Conservation (phyloP, 2,329 filamentous ascomycete genomes). For the Spiromastix sp. region DNA sequence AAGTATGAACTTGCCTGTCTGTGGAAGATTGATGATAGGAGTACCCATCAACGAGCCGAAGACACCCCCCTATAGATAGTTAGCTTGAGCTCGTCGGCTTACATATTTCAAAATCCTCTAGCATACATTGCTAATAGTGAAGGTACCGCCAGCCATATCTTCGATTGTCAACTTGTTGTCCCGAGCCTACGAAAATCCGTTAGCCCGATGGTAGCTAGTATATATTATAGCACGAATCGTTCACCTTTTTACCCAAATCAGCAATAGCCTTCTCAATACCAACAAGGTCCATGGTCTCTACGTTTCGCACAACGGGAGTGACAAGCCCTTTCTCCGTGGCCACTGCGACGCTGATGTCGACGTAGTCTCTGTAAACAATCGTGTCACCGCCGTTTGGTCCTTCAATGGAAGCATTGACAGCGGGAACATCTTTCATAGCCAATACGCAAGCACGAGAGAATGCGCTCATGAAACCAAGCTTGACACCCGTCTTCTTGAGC, state of each 20-base stretch:
- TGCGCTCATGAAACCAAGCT: constrained; percentile 99
- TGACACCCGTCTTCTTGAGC: constrained; percentile 90
- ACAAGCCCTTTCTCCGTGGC: constrained; percentile 96
- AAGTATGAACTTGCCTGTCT: constrained; percentile 49
- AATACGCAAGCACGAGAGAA: constrained; percentile 84
- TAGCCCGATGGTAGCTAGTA: background rate
- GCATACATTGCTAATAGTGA: constrained; percentile 83
- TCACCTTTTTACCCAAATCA: constrained; percentile 87
- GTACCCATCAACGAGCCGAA: constrained; percentile 97
- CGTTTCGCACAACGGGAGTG: constrained; percentile 90
- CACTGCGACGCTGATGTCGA: constrained; percentile 94
- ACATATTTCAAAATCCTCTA: no score
- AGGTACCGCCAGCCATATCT: constrained; percentile 97
- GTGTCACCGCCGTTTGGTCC: constrained; percentile 91
- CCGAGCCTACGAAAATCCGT: constrained; percentile 53
- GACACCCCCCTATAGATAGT: constrained; percentile 56
- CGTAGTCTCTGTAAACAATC: constrained; percentile 96
- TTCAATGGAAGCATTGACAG: constrained; percentile 94
- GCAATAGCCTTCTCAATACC: constrained; percentile 85
- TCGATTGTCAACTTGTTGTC: constrained; percentile 96
- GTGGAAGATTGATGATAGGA: constrained; percentile 94
- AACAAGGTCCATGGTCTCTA: constrained; percentile 77
- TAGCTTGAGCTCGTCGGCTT: no score
- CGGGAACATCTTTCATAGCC: constrained; percentile 89
- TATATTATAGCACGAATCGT: background rate